Base-by-base conservation (phyloP, 176 grass and related monocot species). In the Bonia amplexicaulis region DNA sequence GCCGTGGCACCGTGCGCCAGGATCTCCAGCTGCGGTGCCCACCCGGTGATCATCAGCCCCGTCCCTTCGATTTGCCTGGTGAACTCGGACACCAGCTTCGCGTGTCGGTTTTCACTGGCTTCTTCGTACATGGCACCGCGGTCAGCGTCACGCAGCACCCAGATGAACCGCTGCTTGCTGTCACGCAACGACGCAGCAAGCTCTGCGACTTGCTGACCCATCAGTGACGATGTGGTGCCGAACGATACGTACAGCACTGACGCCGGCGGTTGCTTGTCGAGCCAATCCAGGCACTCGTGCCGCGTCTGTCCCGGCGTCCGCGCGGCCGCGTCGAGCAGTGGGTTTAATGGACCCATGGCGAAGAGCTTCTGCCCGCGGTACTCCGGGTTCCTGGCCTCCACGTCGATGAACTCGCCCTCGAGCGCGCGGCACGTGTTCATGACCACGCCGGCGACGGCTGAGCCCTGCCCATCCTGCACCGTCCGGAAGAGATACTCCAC, bases 1-100 rank as follows among this genome's bases (percentile, higher is more conserved):
- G 79, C 82, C 40, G 71, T 90, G 42, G 91, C 55, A 55, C 73
- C 73, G 44, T 93, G 91, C 2, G 88, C 48, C 42, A 93, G 71
- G n/a, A 93, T 85, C 71, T 90, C 91, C 74, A 85, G 60, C 81
- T 93, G 91, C 15, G 91, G 91, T 25, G 91, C 88, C 91, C 91
- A 93, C 6, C 79, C 88, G 29, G 85, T 75, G 35, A 85, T 79
- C 75, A 93, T 45, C 73, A 78, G 71, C 12, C 91, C 91, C 19
- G 29, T 53, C 6, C 83, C 90, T 16, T 77, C 33, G 16, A 64
- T 58, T 25, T 85, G 17, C 9, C 62, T 15, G 0, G 27, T 63
- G 77, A 87, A 84, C 66, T 66, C 74, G 12, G 45, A 3, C 2
- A 84, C 37, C 52, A 86, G 40, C 26, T 60, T 51, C 9, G 29